A percentile compares a stretch with the other conserved stretches of the same genome.
Conservation (phyloP, 305 asterid genomes). For the Rubia tinctorum region DNA sequence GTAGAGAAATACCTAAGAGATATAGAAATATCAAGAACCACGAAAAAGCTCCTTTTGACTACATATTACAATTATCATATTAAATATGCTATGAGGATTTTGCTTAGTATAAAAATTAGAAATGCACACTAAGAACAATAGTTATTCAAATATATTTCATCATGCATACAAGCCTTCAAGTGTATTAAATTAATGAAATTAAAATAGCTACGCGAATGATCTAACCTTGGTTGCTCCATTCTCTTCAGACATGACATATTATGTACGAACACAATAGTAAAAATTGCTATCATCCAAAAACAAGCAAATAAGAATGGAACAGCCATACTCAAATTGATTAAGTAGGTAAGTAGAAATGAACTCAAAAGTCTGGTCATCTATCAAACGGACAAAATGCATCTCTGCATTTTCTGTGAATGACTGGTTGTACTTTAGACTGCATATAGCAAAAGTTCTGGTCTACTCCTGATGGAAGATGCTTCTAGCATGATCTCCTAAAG, state of each 20-base stretch:
- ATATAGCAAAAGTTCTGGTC: constrained; percentile 84
- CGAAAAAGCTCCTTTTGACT: neutral
- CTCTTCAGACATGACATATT: constrained; percentile 87
- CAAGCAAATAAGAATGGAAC: constrained; percentile 94
- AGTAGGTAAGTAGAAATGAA: constrained; percentile 78
- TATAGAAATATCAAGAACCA: neutral
- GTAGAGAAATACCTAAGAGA: neutral
- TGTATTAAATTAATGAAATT: neutral
- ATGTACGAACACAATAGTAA: constrained; percentile 88
- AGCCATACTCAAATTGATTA: constrained; percentile 84
- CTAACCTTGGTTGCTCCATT: constrained; percentile 79
- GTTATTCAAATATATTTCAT: neutral
- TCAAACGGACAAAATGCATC: constrained; percentile 43
- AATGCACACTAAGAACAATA: no score
- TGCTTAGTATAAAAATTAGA: neutral
- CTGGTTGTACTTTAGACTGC: constrained; percentile 76
- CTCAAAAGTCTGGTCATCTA: constrained; percentile 84
- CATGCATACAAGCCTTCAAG: no score
- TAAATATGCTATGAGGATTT: neutral
- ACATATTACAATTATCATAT: neutral
- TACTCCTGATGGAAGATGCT: constrained; percentile 99
- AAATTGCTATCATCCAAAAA: constrained; percentile 84
- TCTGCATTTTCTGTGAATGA: constrained; percentile 55
- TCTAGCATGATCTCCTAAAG: constrained; percentile 95
- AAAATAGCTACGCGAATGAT: neutral